A percentile compares a stretch with the other conserved stretches of the same genome.
These are phyloP conservation scores for Pseudopyricularia cyperi DNA, from an alignment of 2,329 filamentous ascomycete species.

Conservation along the genomic window DNA sequence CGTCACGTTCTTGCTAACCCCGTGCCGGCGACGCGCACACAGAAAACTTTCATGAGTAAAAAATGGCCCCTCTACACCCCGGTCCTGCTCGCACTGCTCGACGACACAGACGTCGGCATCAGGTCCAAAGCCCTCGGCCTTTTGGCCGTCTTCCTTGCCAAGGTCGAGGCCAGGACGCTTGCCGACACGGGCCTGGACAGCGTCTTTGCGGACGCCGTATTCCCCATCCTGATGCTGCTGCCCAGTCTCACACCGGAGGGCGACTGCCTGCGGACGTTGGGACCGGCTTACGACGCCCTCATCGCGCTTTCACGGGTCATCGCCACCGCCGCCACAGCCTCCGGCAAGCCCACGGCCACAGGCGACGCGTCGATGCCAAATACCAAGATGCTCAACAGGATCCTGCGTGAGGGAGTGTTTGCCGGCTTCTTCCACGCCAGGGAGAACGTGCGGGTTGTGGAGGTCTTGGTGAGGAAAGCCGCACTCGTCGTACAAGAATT, in stretches of 20 bases:
- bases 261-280: conserved; percentile 54
- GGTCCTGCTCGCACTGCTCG: conserved; percentile 54
- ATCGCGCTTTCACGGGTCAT: conserved; percentile 36
- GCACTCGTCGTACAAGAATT: conserved; percentile 37
- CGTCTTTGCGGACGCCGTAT: conserved; percentile 56
- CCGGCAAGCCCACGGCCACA: conserved; percentile 5
- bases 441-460: conserved; percentile 42
- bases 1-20: neutral
- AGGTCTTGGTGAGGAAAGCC: conserved; percentile 40
- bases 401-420: conserved; percentile 43
- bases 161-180: conserved; percentile 40
- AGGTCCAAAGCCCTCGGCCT: conserved; percentile 43
- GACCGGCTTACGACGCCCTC: conserved; percentile 53
- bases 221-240: conserved; percentile 62
- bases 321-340: neutral
- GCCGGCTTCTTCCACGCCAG: conserved; percentile 42
- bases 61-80: conserved; percentile 60
- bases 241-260: conserved; percentile 63
- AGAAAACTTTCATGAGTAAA: conserved; percentile 31
- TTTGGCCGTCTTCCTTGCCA: conserved; percentile 39
- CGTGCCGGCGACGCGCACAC: neutral
- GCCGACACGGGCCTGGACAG: conserved; percentile 48
- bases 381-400: conserved; percentile 33
- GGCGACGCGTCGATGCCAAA: neutral
- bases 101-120: conserved; percentile 42